Percentiles rank a stretch among this genome's conserved stretches.
Evolutionary conservation across 2,329 filamentous ascomycete genomes (phyloP).

Genomic region (Aaosphaeria arxii): DNA sequence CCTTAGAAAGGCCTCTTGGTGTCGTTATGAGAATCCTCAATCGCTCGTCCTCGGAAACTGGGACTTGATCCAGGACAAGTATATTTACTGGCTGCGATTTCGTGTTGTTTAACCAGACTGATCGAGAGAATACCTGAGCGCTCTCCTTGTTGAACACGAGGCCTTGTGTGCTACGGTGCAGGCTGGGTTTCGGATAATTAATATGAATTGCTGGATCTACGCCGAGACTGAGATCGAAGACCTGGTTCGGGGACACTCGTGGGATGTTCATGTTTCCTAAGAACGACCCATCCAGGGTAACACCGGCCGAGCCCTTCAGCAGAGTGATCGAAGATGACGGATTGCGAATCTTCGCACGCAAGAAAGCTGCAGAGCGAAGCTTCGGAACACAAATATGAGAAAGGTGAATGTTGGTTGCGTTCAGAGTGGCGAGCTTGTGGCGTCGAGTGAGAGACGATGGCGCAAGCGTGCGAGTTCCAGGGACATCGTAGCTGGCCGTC

Average conservation of each 20-base stretch:
- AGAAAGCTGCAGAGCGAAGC: slow-evolving; percentile 58
- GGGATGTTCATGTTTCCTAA: slow-evolving; percentile 57
- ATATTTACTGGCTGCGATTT: slow-evolving; percentile 42
- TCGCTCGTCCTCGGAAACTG: slow-evolving; percentile 60
- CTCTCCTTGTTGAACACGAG: slow-evolving; percentile 54
- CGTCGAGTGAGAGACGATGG: slow-evolving; percentile 48
- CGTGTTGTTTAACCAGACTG: slow-evolving; percentile 52
- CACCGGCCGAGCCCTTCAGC: slow-evolving; percentile 53
- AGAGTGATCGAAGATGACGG: slow-evolving; percentile 52
- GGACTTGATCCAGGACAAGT: slow-evolving; percentile 59
- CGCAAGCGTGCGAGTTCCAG: slow-evolving; percentile 55
- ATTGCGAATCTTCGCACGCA: slow-evolving; percentile 58
- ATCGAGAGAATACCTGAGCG: slow-evolving; percentile 50
- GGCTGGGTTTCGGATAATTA: slow-evolving; percentile 55
- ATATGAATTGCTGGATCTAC: slow-evolving; percentile 58
- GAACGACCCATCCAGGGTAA: slow-evolving; percentile 64
- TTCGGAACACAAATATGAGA: slow-evolving; percentile 59
- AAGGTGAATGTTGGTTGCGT: slow-evolving; percentile 51
- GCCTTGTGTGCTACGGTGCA: slow-evolving; percentile 51
- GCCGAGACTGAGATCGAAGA: slow-evolving; percentile 56
- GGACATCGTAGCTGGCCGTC: slow-evolving; percentile 61
- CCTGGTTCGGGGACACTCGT: slow-evolving; percentile 54
- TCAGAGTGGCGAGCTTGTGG: slow-evolving; percentile 58
- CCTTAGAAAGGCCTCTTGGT: slow-evolving; percentile 47
- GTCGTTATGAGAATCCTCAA: slow-evolving; percentile 51